Conservation (phyloP, 2,329 filamentous ascomycete genomes). For the Coccinonectria pachysandricola region DNA sequence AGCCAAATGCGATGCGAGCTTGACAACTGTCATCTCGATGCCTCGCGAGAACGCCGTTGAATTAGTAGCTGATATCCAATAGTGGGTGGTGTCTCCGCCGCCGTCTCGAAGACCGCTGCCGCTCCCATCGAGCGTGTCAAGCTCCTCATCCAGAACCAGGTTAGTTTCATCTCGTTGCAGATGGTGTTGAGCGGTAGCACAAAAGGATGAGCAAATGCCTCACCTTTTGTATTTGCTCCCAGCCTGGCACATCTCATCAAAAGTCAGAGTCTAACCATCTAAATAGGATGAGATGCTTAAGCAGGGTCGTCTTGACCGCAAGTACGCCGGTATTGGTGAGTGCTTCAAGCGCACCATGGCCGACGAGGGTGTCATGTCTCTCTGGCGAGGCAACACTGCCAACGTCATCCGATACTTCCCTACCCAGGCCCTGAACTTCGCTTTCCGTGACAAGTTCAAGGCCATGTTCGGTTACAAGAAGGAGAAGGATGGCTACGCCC, state of each 20-base stretch:
- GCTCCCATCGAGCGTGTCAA: conserved; percentile 99
- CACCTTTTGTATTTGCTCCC: too few relatives aligned
- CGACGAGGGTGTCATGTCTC: conserved; percentile 85
- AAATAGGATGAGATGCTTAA: conserved; percentile 98
- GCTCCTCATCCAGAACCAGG: conserved; percentile 99
- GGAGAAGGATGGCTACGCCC: conserved; percentile 93
- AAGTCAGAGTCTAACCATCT: conserved; percentile 21
- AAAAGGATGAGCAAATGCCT: too few relatives aligned
- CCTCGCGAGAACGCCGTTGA: conserved; percentile 4
- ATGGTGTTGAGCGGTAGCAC: too few relatives aligned
- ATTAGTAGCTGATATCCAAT: too few relatives aligned
- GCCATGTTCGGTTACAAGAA: conserved; percentile 99
- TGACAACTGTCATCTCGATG: conserved; percentile 3
- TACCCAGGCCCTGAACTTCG: conserved; percentile 99
- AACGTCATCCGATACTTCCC: conserved; percentile 99
- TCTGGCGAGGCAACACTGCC: conserved; percentile 99
- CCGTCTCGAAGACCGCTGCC: conserved; percentile 99
- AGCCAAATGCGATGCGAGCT: conserved; percentile 4
- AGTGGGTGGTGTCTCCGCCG: conserved; percentile 99
- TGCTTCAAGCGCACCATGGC: conserved; percentile 90
- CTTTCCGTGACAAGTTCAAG: conserved; percentile 99
- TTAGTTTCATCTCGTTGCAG: conserved; percentile 46
- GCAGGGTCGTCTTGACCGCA: conserved; percentile 93
- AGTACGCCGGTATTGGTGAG: conserved; percentile 87
- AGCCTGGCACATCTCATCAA: conserved; percentile 2